These are phyloP conservation scores for Lunasporangiospora selenospora DNA, from an alignment of 192 early-diverging fungal genomes.

Conservation along the genomic window DNA sequence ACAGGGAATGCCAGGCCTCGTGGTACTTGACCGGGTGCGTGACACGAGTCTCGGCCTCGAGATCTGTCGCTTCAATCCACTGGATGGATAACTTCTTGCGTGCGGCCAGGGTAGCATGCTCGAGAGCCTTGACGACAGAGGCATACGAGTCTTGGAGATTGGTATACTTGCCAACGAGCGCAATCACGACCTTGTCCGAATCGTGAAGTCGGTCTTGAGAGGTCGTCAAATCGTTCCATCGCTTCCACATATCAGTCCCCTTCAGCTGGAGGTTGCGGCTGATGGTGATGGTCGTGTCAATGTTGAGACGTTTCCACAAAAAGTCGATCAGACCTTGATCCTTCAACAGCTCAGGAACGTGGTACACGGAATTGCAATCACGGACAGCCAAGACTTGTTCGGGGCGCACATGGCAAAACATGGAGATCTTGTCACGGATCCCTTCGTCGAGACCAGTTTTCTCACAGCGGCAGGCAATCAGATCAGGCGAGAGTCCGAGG, in stretches of 20 bases:
- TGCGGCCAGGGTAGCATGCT: constrained; percentile 89
- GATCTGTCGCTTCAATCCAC: constrained; percentile 95
- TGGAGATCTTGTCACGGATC: constrained; percentile 91
- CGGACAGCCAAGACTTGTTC: constrained; percentile 93
- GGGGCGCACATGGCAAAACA: constrained; percentile 96
- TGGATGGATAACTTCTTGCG: constrained; percentile 81
- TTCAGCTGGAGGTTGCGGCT: constrained; percentile 26
- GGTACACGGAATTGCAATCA: constrained; percentile 86
- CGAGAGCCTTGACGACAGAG: constrained; percentile 94
- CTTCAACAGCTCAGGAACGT: constrained; percentile 44
- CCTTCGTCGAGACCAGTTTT: constrained; percentile 75
- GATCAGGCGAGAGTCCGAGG: constrained; percentile 90
- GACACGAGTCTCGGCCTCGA: constrained; percentile 74
- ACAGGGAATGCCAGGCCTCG: constrained; percentile 93
- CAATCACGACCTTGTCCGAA: constrained; percentile 84
- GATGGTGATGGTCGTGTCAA: constrained; percentile 27
- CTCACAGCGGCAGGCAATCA: constrained; percentile 56
- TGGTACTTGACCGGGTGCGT: constrained; percentile 90
- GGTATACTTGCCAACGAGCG: constrained; percentile 96
- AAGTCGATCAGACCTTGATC: constrained; percentile 35
- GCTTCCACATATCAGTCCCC: constrained; percentile 26
- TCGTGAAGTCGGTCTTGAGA: constrained; percentile 34
- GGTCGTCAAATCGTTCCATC: constrained; percentile 27
- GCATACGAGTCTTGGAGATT: constrained; percentile 94
- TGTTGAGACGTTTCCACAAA: constrained; percentile 42